Percentiles rank a stretch among this genome's conserved stretches.
phyloP scores from a whole-genome alignment of 108 stramenopile genomes.

The Nannochloropsis oceanica region DNA sequence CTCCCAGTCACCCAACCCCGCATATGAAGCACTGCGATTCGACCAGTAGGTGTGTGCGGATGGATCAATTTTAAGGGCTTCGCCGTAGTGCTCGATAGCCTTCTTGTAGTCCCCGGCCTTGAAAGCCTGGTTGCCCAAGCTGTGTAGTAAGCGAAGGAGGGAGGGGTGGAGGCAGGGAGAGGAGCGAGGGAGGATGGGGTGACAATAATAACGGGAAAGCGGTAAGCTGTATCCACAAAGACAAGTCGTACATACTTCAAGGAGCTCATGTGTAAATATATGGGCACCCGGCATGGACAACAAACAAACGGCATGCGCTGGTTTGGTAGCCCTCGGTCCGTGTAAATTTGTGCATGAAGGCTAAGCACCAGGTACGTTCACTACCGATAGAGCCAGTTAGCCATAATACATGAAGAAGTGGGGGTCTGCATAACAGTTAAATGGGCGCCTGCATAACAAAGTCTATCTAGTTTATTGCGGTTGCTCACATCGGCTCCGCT shows the following conservation, averaged over 20 bases:
- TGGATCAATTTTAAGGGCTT: constrained; percentile 46
- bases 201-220: not conserved
- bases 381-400: too few species aligned
- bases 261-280: too few species aligned
- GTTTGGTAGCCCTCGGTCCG: too few species aligned
- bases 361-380: too few species aligned
- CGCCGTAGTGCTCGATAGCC: constrained; percentile 42
- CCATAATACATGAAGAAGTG: too few species aligned
- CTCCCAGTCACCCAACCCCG: constrained; percentile 71
- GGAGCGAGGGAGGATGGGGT: not conserved
- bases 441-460: too few species aligned
- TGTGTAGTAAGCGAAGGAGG: not conserved
- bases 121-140: constrained; percentile 32
- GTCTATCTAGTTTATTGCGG: too few species aligned
- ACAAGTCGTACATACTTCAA: not conserved
- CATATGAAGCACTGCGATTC: constrained; percentile 56
- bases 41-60: constrained; percentile 50
- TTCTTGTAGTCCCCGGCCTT: constrained; percentile 29
- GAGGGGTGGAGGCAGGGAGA: not conserved
- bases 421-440: too few species aligned
- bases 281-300: too few species aligned
- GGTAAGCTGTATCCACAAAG: not conserved
- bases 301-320: too few species aligned
- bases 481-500: too few species aligned
- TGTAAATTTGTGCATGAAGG: too few species aligned